A percentile compares a stretch with the other conserved stretches of the same genome.
phyloP scores from a whole-genome alignment of 2,329 filamentous ascomycete species.

The Microdochium bolleyi region DNA sequence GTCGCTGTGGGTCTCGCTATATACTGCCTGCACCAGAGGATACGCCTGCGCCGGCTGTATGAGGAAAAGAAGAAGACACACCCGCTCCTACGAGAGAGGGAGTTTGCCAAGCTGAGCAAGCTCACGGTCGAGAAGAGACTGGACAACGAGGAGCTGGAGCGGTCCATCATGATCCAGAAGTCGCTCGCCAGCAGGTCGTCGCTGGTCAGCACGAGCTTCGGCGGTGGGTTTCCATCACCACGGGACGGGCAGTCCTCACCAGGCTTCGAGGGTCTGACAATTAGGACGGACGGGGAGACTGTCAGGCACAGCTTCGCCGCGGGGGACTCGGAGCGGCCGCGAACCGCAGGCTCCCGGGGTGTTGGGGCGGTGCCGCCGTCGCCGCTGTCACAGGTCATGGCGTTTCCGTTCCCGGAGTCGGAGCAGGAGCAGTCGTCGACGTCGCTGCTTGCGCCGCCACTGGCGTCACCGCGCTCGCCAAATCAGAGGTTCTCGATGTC shows the following conservation, averaged over 20 bases:
- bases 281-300: not conserved
- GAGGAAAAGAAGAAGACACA: not conserved
- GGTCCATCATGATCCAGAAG: slow-evolving; percentile 20
- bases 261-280: too few species aligned
- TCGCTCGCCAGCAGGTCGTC: slow-evolving; percentile 18
- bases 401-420: not conserved
- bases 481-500: not conserved
- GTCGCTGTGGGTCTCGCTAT: not conserved
- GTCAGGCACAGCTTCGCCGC: too few species aligned
- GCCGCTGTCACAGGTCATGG: not conserved
- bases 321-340: not conserved
- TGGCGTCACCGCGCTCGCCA: not conserved
- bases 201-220: not conserved
- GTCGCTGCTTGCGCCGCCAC: not conserved
- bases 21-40: not conserved
- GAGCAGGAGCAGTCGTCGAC: not conserved
- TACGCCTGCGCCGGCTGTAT: not conserved
- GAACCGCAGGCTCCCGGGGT: not conserved
- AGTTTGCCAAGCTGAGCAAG: slow-evolving; percentile 1
- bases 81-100: not conserved
- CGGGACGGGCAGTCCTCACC: too few species aligned
- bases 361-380: not conserved
- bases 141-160: slow-evolving; percentile 15
- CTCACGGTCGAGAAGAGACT: slow-evolving; percentile 2
- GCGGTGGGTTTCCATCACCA: not conserved